Evolutionary conservation across 2,329 filamentous ascomycete genomes (phyloP).

Genomic region (Cryphonectria naterciae): DNA sequence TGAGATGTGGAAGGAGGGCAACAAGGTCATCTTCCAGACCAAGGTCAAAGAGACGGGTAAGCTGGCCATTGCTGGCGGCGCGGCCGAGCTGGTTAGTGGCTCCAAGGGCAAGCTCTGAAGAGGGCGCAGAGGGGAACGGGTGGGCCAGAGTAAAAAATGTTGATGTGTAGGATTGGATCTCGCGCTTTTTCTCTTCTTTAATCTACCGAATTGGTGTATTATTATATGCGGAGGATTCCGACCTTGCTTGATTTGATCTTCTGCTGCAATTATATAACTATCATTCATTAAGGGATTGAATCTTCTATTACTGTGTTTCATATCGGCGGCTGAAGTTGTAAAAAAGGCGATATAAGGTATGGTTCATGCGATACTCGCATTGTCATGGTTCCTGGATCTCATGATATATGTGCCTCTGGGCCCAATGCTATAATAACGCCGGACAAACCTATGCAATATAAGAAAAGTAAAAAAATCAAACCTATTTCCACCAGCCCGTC

Average conservation of each 20-base stretch:
- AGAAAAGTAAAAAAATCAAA: background rate
- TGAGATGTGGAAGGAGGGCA: slow-evolving; percentile 91
- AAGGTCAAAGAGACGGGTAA: slow-evolving; percentile 94
- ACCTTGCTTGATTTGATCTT: background rate
- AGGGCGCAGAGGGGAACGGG: background rate
- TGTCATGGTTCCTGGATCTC: background rate
- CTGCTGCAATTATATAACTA: background rate
- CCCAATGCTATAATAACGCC: background rate
- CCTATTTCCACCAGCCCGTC: background rate
- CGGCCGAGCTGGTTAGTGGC: slow-evolving; percentile 67
- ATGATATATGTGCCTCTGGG: background rate
- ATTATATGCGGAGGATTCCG: background rate
- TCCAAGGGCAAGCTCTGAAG: slow-evolving; percentile 38
- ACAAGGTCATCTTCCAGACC: slow-evolving; percentile 80
- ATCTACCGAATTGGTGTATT: background rate
- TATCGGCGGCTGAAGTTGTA: background rate
- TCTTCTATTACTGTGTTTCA: background rate
- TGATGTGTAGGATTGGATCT: background rate
- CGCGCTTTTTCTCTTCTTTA: background rate
- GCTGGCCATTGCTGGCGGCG: slow-evolving; percentile 79
- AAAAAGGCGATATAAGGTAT: background rate
- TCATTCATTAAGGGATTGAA: background rate
- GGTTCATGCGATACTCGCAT: background rate
- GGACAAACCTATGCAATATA: background rate
- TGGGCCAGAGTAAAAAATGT: background rate